phyloP scores from a whole-genome alignment of 2,329 filamentous ascomycete species.

The Myriosclerotinia curreyana region DNA sequence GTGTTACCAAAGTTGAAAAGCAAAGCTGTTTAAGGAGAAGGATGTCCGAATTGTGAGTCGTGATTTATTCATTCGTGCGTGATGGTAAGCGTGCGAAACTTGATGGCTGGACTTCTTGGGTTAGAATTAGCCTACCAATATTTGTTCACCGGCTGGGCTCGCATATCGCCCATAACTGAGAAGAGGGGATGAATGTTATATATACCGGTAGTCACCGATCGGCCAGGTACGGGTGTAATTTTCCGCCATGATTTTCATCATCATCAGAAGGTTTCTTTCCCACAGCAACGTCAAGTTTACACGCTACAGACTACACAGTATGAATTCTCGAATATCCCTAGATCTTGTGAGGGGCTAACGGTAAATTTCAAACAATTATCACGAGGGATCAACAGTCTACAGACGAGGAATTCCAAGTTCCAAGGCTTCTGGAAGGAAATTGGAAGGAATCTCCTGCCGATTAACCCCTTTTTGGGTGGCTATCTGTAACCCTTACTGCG shows the following conservation, averaged over 20 bases:
- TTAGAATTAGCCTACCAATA: neutral
- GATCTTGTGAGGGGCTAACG: neutral
- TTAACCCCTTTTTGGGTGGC: constrained; percentile 22
- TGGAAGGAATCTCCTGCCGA: constrained; percentile 8
- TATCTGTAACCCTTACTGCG: constrained; percentile 7
- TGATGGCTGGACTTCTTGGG: constrained; percentile 5
- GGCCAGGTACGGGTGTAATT: neutral
- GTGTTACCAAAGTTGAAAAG: neutral
- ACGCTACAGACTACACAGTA: too few species aligned
- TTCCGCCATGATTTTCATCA: constrained; percentile 3
- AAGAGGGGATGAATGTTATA: constrained; percentile 10
- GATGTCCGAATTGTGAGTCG: neutral
- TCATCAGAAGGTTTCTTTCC: neutral
- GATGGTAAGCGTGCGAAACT: neutral
- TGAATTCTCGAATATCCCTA: neutral
- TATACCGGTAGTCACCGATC: too few species aligned
- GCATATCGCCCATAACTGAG: constrained; percentile 6
- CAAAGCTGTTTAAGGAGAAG: neutral
- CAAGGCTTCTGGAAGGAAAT: constrained; percentile 23
- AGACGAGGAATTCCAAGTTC: neutral
- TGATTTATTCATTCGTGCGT: neutral
- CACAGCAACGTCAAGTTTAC: neutral
- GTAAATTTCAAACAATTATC: constrained; percentile 1
- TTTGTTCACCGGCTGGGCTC: neutral
- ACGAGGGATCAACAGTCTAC: neutral